A percentile compares a stretch with the other conserved stretches of the same genome.
Conservation (phyloP, 1,139 yeast genomes). For the Nadsonia starkeyi-henricii region DNA sequence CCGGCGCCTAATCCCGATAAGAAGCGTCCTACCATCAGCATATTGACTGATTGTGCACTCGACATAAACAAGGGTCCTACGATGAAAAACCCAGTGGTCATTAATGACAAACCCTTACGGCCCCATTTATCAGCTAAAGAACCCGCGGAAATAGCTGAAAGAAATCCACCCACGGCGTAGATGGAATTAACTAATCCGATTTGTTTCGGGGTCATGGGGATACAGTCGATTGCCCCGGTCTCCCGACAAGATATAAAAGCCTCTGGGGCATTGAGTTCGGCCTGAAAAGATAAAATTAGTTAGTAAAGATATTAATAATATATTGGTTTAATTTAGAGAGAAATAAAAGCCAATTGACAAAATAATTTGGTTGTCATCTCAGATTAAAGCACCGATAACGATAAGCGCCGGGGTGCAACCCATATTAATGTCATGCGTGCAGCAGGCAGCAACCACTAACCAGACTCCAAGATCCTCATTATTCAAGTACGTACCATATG, state of each 20-base stretch:
- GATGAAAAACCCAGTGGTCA: conserved; percentile 42
- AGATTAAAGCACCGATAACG: no score
- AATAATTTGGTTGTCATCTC: no score
- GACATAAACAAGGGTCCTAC: conserved; percentile 61
- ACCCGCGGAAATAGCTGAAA: conserved; percentile 68
- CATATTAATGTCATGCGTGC: no score
- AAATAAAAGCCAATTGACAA: no score
- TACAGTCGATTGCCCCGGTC: conserved; percentile 32
- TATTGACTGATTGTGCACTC: conserved; percentile 30
- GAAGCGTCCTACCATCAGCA: conserved; percentile 55
- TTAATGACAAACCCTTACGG: conserved; percentile 40
- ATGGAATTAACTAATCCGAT: conserved; percentile 74
- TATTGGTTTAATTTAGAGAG: no score
- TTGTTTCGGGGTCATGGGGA: conserved; percentile 47
- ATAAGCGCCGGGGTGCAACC: no score
- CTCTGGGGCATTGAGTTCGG: conserved; percentile 77
- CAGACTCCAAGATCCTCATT: not conserved
- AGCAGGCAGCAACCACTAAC: not conserved
- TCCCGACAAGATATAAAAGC: conserved; percentile 37
- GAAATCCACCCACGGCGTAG: conserved; percentile 74
- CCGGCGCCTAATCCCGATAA: conserved; percentile 83
- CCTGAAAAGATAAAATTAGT: conserved; percentile 23
- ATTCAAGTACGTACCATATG: conserved; percentile 37
- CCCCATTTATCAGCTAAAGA: conserved; percentile 56
- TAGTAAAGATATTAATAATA: no score